phyloP scores from a whole-genome alignment of 768 basidiomycete genomes.

The Gymnopilus dilepis region DNA sequence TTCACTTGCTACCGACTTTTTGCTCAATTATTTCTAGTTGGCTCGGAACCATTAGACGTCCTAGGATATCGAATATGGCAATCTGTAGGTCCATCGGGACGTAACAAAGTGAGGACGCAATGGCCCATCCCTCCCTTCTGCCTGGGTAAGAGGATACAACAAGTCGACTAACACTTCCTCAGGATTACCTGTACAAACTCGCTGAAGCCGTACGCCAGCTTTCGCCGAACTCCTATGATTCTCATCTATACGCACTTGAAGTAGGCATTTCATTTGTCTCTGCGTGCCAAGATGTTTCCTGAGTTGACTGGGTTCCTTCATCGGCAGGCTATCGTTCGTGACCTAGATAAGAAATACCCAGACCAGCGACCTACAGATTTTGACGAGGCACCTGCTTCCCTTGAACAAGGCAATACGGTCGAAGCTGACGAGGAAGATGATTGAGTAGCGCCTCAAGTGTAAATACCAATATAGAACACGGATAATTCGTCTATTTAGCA shows the following conservation, averaged over 20 bases:
- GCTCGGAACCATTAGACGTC: slow-evolving; percentile 74
- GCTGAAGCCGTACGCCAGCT: slow-evolving; percentile 75
- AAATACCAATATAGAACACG: too few species aligned
- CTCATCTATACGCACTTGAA: slow-evolving; percentile 80
- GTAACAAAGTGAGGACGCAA: slow-evolving; percentile 73
- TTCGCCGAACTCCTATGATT: slow-evolving; percentile 75
- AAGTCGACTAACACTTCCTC: neutral
- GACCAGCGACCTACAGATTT: neutral
- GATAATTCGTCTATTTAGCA: too few species aligned
- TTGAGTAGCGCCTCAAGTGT: too few species aligned
- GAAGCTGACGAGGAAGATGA: neutral
- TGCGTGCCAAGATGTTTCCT: too few species aligned
- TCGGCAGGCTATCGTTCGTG: slow-evolving; percentile 10
- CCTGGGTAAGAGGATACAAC: too few species aligned
- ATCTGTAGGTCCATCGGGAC: slow-evolving; percentile 86
- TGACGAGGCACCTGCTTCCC: neutral
- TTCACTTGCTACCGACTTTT: neutral
- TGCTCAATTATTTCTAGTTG: slow-evolving; percentile 53
- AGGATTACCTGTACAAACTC: slow-evolving; percentile 90
- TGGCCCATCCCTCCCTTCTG: neutral
- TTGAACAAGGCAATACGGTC: neutral
- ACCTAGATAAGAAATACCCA: neutral
- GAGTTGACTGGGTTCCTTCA: neutral
- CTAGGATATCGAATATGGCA: slow-evolving; percentile 75
- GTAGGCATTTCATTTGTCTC: slow-evolving; percentile 45